phyloP scores from a whole-genome alignment of 176 grass and related monocot species.

The Calamus simplicifolius region DNA sequence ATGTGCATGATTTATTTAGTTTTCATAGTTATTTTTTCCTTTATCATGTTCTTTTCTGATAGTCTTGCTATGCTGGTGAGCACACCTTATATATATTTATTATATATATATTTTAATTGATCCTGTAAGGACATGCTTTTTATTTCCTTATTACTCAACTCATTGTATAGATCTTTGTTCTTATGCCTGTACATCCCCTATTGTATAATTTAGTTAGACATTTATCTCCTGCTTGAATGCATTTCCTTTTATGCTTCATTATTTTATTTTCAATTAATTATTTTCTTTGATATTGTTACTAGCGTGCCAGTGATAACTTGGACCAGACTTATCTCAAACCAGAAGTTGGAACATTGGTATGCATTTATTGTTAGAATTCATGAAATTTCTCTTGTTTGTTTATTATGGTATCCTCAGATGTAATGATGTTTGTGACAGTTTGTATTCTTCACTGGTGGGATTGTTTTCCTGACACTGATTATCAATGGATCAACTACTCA shows the following conservation, averaged over 20 bases:
- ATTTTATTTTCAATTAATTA: conserved; percentile 14
- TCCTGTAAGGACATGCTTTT: no score
- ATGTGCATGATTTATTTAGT: no score
- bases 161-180: no score
- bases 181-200: no score
- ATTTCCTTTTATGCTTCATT: conserved; percentile 8
- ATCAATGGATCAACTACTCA: conserved; percentile 91
- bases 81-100: no score
- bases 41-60: no score
- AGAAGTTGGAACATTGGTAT: conserved; percentile 83
- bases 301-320: conserved; percentile 42
- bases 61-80: no score
- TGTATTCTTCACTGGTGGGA: conserved; percentile 96
- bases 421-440: conserved; percentile 50
- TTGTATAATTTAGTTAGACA: no score
- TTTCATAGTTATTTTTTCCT: no score
- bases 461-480: conserved; percentile 80
- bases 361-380: not conserved
- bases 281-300: conserved; percentile 4
- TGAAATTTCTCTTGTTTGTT: not conserved
- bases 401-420: conserved; percentile 4
- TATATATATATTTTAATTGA: no score
- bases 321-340: conserved; percentile 42
- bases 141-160: no score
- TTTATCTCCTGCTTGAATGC: no score